Evolutionary conservation across 208 protist genomes (phyloP), one percentile per base, ranked within the genome.

Genomic region (Zelonia costaricensis): DNA sequence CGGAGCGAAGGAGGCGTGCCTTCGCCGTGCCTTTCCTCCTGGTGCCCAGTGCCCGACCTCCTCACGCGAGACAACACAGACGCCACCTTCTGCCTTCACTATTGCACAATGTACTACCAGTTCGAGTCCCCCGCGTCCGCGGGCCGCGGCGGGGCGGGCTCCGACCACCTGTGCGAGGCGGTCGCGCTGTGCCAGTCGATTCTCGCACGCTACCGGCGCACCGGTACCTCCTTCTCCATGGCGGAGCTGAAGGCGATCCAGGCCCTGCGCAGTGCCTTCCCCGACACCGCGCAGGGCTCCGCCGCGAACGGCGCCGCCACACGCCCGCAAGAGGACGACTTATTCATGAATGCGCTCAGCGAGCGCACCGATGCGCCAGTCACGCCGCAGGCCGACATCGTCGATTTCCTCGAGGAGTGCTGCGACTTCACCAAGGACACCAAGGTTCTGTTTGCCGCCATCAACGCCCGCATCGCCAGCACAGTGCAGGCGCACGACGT

Each of bases 111-210:
- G 49, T 43, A 43, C 27, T 20, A 40, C 10, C 8, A 16, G 10
- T 16, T 40, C 20, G 2, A 42, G 18, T 43, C 49, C 27, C 4
- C 18, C 18, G 4, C 0, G 7, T 20, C 33, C 16, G 30, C 39
- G 0, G 28, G 45, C 7, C 69, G 70, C 30, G n/a, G 28, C 12
- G 51, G 58, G 25, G 51, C 74, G 27, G 70, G 72, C 38, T 74
- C 77, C 1, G 77, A 72, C 9, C 84, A 93, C 57, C 69, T 93
- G 23, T 81, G 80, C 59, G 86, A 93, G 57, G 77, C 86, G 1
- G 62, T 93, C 4, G 58, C 78, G 0, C 78, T 93, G n/a, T 85
- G 80, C 52, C 78, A 93, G 59, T 81, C 80, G 16, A 88, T 93
- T 40, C 47, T 93, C 5, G 55, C 62, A 22, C 80, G 86, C 22